Percentiles rank a stretch among this genome's conserved stretches.
Evolutionary conservation across 208 protist genomes (phyloP).

Genomic region (Porcisia hertigi): DNA sequence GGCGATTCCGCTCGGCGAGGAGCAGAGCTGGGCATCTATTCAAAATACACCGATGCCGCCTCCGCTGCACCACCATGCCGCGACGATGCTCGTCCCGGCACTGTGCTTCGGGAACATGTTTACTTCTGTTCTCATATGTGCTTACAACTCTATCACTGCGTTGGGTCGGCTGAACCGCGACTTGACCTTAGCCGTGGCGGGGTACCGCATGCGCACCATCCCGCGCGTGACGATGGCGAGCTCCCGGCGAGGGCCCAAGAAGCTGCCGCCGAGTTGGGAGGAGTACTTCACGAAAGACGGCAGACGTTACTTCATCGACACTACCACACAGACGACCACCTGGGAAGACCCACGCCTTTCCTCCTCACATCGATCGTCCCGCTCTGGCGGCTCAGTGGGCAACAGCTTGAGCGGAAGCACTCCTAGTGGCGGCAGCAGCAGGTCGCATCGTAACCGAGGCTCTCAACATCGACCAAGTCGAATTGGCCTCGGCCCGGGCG

Average conservation of each 20-base stretch:
- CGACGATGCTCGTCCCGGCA: slow-evolving; percentile 67
- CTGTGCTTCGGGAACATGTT: slow-evolving; percentile 86
- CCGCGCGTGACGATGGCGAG: slow-evolving; percentile 56
- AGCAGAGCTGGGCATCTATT: slow-evolving; percentile 71
- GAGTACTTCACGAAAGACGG: slow-evolving; percentile 82
- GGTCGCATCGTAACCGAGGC: neutral
- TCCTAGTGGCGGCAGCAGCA: slow-evolving; percentile 3
- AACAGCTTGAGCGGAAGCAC: slow-evolving; percentile 6
- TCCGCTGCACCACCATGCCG: slow-evolving; percentile 75
- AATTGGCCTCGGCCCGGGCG: slow-evolving; percentile 45
- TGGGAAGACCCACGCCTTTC: slow-evolving; percentile 68
- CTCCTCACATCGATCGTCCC: slow-evolving; percentile 13
- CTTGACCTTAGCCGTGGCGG: slow-evolving; percentile 66
- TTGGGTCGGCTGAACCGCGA: slow-evolving; percentile 67
- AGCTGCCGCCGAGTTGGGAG: slow-evolving; percentile 73
- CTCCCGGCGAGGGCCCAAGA: slow-evolving; percentile 39
- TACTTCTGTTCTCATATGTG: slow-evolving; percentile 78
- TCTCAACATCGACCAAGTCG: slow-evolving; percentile 32
- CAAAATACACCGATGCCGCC: slow-evolving; percentile 78
- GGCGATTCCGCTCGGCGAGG: slow-evolving; percentile 56
- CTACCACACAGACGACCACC: slow-evolving; percentile 50
- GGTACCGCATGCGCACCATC: slow-evolving; percentile 72
- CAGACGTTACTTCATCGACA: slow-evolving; percentile 74
- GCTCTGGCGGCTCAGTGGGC: slow-evolving; percentile 15
- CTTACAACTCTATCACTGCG: slow-evolving; percentile 83